Conservation (phyloP, 78 protist species). For the Guillardia theta region DNA sequence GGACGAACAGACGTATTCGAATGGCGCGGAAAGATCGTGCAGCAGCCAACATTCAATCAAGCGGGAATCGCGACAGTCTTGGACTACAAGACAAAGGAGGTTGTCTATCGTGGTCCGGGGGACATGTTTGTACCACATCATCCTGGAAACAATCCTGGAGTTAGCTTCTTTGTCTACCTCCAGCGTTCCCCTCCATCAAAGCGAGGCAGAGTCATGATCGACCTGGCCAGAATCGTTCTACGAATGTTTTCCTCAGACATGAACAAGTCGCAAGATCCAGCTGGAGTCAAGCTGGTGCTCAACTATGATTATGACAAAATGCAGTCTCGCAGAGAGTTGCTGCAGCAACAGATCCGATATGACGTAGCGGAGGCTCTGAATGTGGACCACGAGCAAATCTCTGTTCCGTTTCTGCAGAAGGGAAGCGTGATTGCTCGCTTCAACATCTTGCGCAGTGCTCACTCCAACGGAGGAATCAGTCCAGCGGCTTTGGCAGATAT, state of each 20-base stretch:
- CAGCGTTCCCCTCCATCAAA: not conserved
- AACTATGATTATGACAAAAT: not conserved
- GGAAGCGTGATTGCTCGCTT: too few species aligned
- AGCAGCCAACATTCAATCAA: not conserved
- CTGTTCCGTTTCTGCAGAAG: too few species aligned
- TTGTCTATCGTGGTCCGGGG: not conserved
- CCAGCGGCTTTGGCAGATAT: too few species aligned
- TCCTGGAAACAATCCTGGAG: not conserved
- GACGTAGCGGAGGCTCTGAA: too few species aligned
- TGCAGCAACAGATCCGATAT: not conserved
- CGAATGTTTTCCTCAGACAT: not conserved
- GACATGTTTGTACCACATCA: not conserved
- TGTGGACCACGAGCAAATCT: too few species aligned
- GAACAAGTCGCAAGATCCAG: not conserved
- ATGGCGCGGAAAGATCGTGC: not conserved
- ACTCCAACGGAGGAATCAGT: too few species aligned
- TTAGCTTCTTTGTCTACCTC: not conserved
- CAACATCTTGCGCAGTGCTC: too few species aligned
- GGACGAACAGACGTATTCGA: not conserved
- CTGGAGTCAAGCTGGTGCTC: not conserved
- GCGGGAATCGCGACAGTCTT: not conserved
- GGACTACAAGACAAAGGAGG: not conserved
- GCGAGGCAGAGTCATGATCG: not conserved
- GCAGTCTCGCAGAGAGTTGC: not conserved
- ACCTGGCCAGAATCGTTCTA: not conserved